Evolutionary conservation across 345 rosid species (phyloP).

Genomic region (Arabidopsis thaliana): TAIR10.1 NC_003075.7:16951001-16951500

Average conservation of each 20-base stretch:
- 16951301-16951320: neutral
- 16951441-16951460: conserved; percentile 34
- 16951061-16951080: neutral
- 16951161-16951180: neutral
- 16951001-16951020: neutral
- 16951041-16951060: neutral
- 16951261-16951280: neutral
- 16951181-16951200: neutral
- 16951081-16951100: neutral
- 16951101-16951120: neutral
- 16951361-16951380: conserved; percentile 34
- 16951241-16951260: conserved; percentile 11
- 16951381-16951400: conserved; percentile 28
- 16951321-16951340: neutral
- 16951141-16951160: too few species aligned
- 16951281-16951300: neutral
- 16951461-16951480: conserved; percentile 40
- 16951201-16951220: too few species aligned
- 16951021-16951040: neutral
- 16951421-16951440: conserved; percentile 35
- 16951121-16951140: neutral
- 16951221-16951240: neutral
- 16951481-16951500: conserved; percentile 31
- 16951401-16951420: conserved; percentile 28
- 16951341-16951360: conserved; percentile 27